Percentiles rank a stretch among this genome's conserved stretches.
These are phyloP conservation scores for Candida xyloterini DNA, from an alignment of 805 yeast species.

Conservation along the genomic window DNA sequence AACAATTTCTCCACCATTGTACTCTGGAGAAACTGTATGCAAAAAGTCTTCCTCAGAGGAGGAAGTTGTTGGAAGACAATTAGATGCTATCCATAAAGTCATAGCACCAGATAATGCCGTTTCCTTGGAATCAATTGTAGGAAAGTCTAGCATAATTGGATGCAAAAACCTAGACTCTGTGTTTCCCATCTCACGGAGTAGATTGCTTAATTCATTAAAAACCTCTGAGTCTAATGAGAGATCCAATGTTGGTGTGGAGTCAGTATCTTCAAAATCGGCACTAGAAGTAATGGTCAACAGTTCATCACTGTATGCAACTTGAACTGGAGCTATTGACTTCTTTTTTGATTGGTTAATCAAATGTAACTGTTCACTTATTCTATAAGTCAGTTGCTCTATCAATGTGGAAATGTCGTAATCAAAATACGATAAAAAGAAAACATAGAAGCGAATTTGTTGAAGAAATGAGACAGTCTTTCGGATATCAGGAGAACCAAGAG, in stretches of 20 bases:
- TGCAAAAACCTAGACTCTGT: neutral
- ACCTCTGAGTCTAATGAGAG: neutral
- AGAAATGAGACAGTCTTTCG: slow-evolving; percentile 17
- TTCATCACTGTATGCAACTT: slow-evolving; percentile 21
- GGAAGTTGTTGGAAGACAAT: neutral
- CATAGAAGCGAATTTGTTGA: slow-evolving; percentile 12
- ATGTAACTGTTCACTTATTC: slow-evolving; percentile 17
- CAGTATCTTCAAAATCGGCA: neutral
- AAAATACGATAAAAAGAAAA: slow-evolving; percentile 7
- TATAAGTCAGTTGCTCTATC: slow-evolving; percentile 6
- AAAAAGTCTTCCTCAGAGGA: neutral
- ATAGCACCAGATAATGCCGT: neutral
- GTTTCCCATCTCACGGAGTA: neutral
- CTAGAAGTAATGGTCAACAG: slow-evolving; percentile 18
- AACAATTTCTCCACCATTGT: slow-evolving; percentile 6
- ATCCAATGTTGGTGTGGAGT: neutral
- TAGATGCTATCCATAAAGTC: slow-evolving; percentile 4
- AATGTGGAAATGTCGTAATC: slow-evolving; percentile 5
- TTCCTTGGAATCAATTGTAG: neutral
- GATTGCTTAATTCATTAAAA: neutral
- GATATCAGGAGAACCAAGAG: slow-evolving; percentile 28
- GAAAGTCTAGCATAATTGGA: neutral
- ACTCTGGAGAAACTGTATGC: neutral
- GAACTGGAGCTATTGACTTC: neutral
- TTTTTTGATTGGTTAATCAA: slow-evolving; percentile 4